These are phyloP conservation scores for Podila epigama DNA, from an alignment of 192 early-diverging fungal species.

Conservation along the genomic window DNA sequence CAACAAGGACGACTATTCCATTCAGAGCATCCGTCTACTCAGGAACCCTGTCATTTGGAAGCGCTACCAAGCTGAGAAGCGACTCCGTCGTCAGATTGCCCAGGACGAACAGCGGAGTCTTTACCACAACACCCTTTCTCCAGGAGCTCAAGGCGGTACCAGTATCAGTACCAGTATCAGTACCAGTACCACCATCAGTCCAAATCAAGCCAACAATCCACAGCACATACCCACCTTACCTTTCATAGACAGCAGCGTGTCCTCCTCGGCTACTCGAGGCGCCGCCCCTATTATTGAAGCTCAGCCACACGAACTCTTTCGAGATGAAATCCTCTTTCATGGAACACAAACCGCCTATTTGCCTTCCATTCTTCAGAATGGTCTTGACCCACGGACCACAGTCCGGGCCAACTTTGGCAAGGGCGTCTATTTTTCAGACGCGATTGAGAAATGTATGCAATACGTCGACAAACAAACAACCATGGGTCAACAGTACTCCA, in stretches of 20 bases:
- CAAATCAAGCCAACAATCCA: too few relatives aligned
- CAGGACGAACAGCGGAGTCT: neutral
- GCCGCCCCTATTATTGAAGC: too few relatives aligned
- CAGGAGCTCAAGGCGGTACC: too few relatives aligned
- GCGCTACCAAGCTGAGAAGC: slow-evolving; percentile 32
- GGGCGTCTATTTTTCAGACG: slow-evolving; percentile 38
- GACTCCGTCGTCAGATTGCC: slow-evolving; percentile 12
- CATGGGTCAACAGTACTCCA: slow-evolving; percentile 27
- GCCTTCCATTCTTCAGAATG: slow-evolving; percentile 27
- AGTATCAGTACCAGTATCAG: too few relatives aligned
- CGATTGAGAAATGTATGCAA: slow-evolving; percentile 45
- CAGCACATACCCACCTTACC: too few relatives aligned
- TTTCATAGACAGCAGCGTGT: too few relatives aligned
- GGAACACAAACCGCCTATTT: slow-evolving; percentile 14
- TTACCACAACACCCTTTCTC: neutral
- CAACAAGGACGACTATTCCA: slow-evolving; percentile 7
- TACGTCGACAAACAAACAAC: slow-evolving; percentile 24
- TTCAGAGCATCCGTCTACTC: slow-evolving; percentile 18
- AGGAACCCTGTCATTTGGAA: slow-evolving; percentile 30
- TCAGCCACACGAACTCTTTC: slow-evolving; percentile 12
- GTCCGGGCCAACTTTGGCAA: slow-evolving; percentile 36
- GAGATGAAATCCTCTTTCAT: slow-evolving; percentile 41
- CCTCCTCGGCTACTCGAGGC: too few relatives aligned
- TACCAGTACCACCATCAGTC: too few relatives aligned
- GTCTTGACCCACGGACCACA: slow-evolving; percentile 32